These are phyloP conservation scores for Marasmius oreades DNA, from an alignment of 1,284 basidiomycete species.

Conservation along the genomic window DNA sequence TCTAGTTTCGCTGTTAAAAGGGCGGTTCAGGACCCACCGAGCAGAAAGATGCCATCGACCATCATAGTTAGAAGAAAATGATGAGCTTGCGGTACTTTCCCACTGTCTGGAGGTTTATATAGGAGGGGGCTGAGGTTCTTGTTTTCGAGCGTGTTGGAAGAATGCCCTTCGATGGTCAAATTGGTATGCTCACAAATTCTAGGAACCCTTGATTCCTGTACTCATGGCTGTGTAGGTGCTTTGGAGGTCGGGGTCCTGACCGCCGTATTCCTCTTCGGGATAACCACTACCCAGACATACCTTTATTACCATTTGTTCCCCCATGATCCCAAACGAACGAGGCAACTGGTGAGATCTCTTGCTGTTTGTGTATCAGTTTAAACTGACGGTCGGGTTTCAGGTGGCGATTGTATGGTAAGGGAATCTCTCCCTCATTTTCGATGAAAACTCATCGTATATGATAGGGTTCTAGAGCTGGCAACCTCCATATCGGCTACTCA, in stretches of 20 bases:
- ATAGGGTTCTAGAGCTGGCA: not conserved
- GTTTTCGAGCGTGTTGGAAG: not conserved
- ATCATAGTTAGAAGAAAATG: too few species aligned
- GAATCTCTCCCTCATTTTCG: not conserved
- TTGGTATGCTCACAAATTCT: not conserved
- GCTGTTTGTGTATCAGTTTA: not conserved
- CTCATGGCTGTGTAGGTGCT: not conserved
- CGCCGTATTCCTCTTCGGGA: constrained; percentile 4
- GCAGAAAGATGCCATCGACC: too few species aligned
- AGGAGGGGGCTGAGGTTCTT: too few species aligned
- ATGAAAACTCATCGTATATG: not conserved
- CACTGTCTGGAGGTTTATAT: too few species aligned
- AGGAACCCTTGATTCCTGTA: not conserved
- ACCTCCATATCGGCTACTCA: not conserved
- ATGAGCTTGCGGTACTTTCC: too few species aligned
- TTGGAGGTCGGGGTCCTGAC: constrained; percentile 7
- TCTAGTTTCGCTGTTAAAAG: too few species aligned
- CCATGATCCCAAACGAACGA: not conserved
- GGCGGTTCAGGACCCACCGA: too few species aligned
- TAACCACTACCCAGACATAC: constrained; percentile 7
- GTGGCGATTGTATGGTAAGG: not conserved
- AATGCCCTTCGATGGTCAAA: not conserved
- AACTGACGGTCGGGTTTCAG: not conserved
- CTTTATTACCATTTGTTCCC: constrained; percentile 5
- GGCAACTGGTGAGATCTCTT: not conserved